These are phyloP conservation scores for Phaeolepiota aurea DNA, from an alignment of 768 basidiomycete species.

Conservation along the genomic window DNA sequence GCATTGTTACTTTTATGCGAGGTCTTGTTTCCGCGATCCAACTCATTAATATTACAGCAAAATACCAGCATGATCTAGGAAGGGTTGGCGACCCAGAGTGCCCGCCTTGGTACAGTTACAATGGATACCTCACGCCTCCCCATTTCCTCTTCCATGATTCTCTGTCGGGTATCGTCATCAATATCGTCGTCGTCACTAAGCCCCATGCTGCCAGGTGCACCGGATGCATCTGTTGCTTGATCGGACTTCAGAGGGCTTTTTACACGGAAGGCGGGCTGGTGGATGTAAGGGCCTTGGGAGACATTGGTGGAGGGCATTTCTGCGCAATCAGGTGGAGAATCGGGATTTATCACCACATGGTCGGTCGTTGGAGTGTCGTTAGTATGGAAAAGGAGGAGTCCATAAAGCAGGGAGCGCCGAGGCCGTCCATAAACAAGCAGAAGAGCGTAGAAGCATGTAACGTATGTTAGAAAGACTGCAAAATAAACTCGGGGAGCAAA, in stretches of 20 bases:
- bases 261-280: conserved; percentile 54
- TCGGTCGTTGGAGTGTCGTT: not conserved
- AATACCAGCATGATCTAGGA: conserved; percentile 18
- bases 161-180: conserved; percentile 67
- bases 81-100: conserved; percentile 69
- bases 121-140: conserved; percentile 78
- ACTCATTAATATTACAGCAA: not conserved
- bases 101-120: conserved; percentile 67
- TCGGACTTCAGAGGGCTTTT: conserved; percentile 31
- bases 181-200: conserved; percentile 62
- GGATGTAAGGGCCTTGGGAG: conserved; percentile 53
- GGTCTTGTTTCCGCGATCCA: not conserved
- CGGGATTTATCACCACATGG: too few relatives aligned
- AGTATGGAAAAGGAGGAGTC: not conserved
- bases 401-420: too few relatives aligned
- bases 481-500: conserved; percentile 48
- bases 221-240: conserved; percentile 22
- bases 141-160: conserved; percentile 77
- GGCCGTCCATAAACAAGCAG: conserved; percentile 50
- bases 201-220: conserved; percentile 41
- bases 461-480: conserved; percentile 58
- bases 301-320: conserved; percentile 22
- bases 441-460: conserved; percentile 43
- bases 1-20: too few relatives aligned
- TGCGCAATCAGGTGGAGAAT: conserved; percentile 11